These are phyloP conservation scores for Nevesoporus exiguus DNA, from an alignment of 768 basidiomycete genomes.

Conservation along the genomic window DNA sequence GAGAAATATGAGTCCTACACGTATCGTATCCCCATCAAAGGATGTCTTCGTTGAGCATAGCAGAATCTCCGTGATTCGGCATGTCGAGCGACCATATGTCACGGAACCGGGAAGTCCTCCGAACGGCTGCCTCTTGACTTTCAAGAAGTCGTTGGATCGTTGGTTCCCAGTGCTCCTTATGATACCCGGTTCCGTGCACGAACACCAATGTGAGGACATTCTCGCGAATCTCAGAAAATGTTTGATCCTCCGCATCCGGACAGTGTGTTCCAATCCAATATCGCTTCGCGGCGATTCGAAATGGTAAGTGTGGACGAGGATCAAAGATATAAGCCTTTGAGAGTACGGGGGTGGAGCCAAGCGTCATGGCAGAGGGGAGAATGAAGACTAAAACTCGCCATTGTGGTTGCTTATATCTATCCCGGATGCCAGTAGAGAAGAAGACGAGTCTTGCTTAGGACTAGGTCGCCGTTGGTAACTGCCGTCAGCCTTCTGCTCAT, in stretches of 20 bases:
- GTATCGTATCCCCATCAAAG: not conserved
- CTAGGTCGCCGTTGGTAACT: too few species aligned
- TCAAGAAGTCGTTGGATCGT: slow-evolving; percentile 1
- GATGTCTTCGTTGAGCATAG: slow-evolving; percentile 7
- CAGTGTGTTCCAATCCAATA: slow-evolving; percentile 2
- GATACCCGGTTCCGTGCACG: not conserved
- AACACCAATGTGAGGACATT: slow-evolving; percentile 1
- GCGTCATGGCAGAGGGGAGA: not conserved
- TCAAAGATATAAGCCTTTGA: slow-evolving; percentile 7
- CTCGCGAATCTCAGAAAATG: not conserved
- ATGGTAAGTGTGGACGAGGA: slow-evolving; percentile 9
- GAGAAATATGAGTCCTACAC: not conserved
- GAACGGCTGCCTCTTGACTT: not conserved
- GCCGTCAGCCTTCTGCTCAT: too few species aligned
- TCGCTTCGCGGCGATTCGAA: slow-evolving; percentile 8
- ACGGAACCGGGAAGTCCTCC: not conserved
- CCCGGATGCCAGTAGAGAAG: too few species aligned
- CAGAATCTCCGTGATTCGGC: slow-evolving; percentile 6
- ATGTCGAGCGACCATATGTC: slow-evolving; percentile 10
- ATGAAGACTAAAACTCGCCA: too few species aligned
- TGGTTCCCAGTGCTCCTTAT: slow-evolving; percentile 8
- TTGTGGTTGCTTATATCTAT: too few species aligned
- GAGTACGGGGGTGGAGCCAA: not conserved
- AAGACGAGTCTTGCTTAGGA: too few species aligned
- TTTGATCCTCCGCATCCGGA: not conserved